Evolutionary conservation across 306 rosid species (phyloP).

Genomic region (Dalbergia cochinchinensis): DNA sequence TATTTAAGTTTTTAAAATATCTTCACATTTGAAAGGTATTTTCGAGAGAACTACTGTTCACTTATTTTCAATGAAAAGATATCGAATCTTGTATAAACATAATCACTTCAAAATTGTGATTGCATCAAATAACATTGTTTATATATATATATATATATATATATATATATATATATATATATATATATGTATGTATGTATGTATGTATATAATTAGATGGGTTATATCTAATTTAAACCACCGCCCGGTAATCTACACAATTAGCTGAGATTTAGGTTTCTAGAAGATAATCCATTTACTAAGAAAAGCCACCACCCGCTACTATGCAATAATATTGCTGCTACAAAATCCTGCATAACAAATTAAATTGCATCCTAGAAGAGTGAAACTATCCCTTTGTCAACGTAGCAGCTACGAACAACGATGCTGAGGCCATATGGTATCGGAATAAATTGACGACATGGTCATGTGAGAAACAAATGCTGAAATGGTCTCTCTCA

Average conservation of each 20-base stretch:
- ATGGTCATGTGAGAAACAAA: background rate
- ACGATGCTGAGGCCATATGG: background rate
- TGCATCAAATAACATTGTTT: no score
- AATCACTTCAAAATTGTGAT: no score
- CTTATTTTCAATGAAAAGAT: no score
- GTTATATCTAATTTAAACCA: background rate
- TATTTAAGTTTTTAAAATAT: background rate
- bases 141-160: no score
- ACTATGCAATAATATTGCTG: background rate
- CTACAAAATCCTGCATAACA: background rate
- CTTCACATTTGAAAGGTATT: no score
- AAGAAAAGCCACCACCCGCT: background rate
- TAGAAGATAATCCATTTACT: background rate
- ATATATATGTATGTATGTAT: no score
- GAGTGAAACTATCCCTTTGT: background rate
- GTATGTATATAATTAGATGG: background rate
- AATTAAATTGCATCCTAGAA: background rate
- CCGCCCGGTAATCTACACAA: background rate
- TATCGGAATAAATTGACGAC: background rate
- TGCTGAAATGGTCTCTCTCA: conserved; percentile 32
- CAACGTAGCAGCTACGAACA: conserved; percentile 33
- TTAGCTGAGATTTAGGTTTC: conserved; percentile 30
- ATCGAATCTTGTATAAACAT: no score
- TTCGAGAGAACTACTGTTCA: no score
- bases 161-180: no score